phyloP scores from a whole-genome alignment of 495 filamentous ascomycete species.

The Xylaria nigripes region DNA sequence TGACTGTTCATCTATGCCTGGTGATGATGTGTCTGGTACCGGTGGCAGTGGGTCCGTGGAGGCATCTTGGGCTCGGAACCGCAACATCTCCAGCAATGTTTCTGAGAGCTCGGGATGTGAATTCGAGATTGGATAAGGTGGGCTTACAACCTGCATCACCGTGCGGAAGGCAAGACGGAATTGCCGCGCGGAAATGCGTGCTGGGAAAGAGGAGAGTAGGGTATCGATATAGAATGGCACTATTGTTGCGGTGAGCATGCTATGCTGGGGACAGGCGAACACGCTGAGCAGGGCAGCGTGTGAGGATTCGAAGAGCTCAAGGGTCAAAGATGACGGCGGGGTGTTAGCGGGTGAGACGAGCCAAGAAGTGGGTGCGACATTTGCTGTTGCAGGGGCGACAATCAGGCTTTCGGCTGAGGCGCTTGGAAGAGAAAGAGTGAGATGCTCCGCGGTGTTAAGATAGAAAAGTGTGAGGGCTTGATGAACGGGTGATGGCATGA shows the following conservation, averaged over 20 bases:
- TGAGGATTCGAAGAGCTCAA: slow-evolving; percentile 83
- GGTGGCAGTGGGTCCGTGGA: slow-evolving; percentile 33
- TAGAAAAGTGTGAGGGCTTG: slow-evolving; percentile 83
- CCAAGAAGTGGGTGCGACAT: slow-evolving; percentile 62
- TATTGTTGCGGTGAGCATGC: slow-evolving; percentile 59
- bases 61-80: slow-evolving; percentile 50
- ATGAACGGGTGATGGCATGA: slow-evolving; percentile 66
- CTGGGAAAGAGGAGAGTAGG: slow-evolving; percentile 76
- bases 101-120: slow-evolving; percentile 68
- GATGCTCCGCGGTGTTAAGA: slow-evolving; percentile 81
- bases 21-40: slow-evolving; percentile 13
- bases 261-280: slow-evolving; percentile 70
- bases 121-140: slow-evolving; percentile 64
- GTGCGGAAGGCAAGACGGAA: slow-evolving; percentile 92
- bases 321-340: slow-evolving; percentile 34
- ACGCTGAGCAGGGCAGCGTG: slow-evolving; percentile 80
- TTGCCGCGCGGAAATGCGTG: slow-evolving; percentile 74
- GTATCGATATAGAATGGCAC: slow-evolving; percentile 81
- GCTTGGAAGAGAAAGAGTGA: slow-evolving; percentile 61
- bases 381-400: slow-evolving; percentile 63
- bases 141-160: slow-evolving; percentile 74
- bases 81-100: slow-evolving; percentile 71
- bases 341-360: slow-evolving; percentile 40
- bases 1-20: slow-evolving; percentile 16
- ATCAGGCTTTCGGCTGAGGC: slow-evolving; percentile 62